Conservation (phyloP, 768 basidiomycete genomes). For the Baorangia bicolor region DNA sequence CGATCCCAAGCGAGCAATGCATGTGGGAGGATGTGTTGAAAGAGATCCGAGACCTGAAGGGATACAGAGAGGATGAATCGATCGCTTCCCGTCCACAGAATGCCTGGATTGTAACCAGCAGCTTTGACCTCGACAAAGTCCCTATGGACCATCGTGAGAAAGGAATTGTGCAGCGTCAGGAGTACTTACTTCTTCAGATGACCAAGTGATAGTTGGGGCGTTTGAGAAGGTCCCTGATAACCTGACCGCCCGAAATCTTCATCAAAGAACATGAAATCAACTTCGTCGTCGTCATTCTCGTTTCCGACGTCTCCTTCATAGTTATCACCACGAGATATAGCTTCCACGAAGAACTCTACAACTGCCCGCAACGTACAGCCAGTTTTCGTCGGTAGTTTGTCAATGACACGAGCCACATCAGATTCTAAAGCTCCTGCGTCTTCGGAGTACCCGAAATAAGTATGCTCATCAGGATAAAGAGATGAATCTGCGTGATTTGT, state of each 20-base stretch:
- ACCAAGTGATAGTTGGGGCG: background rate
- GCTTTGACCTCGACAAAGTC: constrained; percentile 63
- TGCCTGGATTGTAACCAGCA: constrained; percentile 57
- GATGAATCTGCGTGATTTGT: constrained; percentile 51
- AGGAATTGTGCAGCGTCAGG: background rate
- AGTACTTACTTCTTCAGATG: constrained; percentile 1
- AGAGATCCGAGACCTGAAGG: constrained; percentile 51
- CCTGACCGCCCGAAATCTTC: constrained; percentile 1
- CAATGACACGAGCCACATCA: constrained; percentile 42
- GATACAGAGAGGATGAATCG: constrained; percentile 58
- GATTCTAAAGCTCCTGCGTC: constrained; percentile 41
- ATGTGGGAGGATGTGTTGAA: constrained; percentile 54
- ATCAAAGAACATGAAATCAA: constrained; percentile 16
- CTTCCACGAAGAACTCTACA: constrained; percentile 41
- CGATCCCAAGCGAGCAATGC: constrained; percentile 77
- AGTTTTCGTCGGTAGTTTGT: constrained; percentile 41
- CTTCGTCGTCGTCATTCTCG: constrained; percentile 38
- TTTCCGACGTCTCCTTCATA: constrained; percentile 34
- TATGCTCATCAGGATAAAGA: constrained; percentile 62
- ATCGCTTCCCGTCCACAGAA: constrained; percentile 48
- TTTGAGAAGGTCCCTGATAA: background rate
- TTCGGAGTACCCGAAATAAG: constrained; percentile 54
- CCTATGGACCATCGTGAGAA: constrained; percentile 28
- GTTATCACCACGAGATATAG: constrained; percentile 34
- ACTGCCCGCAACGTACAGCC: constrained; percentile 46